Evolutionary conservation across 164 flowering plant species (phyloP).

Genomic region (Litsea cubeba): DNA sequence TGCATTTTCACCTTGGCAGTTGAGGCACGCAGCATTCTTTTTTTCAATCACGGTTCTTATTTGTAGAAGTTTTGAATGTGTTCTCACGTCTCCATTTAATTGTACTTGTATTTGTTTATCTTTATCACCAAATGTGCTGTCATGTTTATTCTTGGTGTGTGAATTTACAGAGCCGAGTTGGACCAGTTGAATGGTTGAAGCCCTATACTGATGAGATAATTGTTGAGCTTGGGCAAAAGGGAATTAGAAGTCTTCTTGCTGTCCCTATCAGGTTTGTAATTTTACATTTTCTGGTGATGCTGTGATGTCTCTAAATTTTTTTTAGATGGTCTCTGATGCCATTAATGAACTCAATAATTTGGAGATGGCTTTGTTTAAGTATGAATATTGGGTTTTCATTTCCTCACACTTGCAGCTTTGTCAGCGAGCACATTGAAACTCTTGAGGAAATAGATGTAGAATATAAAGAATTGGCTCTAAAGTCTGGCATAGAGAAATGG

Average conservation of each 20-base stretch:
- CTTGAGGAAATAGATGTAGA: constrained; percentile 98
- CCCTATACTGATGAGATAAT: constrained; percentile 97
- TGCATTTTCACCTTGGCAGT: no score
- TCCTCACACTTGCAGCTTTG: constrained; percentile 57
- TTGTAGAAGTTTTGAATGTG: no score
- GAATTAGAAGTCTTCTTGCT: constrained; percentile 85
- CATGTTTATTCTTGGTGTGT: neutral
- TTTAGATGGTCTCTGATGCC: neutral
- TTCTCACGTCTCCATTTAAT: no score
- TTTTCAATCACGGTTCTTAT: no score
- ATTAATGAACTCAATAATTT: neutral
- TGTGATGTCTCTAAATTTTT: neutral
- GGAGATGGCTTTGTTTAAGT: neutral
- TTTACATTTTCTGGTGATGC: neutral
- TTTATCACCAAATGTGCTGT: neutral
- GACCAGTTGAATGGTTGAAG: constrained; percentile 98
- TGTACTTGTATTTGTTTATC: neutral
- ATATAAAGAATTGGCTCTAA: constrained; percentile 87
- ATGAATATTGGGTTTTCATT: constrained; percentile 2
- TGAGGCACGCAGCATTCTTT: no score
- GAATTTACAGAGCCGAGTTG: constrained; percentile 85
- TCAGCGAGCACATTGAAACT: constrained; percentile 97
- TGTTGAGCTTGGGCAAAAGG: constrained; percentile 76
- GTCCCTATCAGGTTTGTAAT: constrained; percentile 80
- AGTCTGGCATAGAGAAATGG: constrained; percentile 92